These are phyloP conservation scores for Wickerhamomyces tratensis DNA, from an alignment of 805 yeast species.

Conservation along the genomic window DNA sequence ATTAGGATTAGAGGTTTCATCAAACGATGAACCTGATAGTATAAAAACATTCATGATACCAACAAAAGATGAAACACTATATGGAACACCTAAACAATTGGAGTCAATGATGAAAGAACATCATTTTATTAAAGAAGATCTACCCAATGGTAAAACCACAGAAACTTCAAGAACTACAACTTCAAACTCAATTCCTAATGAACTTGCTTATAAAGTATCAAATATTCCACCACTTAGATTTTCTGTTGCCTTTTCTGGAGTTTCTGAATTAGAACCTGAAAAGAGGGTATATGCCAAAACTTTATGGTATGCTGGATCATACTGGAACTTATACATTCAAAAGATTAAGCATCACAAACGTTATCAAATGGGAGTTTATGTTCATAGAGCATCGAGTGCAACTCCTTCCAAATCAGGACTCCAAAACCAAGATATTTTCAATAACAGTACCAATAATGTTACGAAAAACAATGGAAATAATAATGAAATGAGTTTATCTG, in stretches of 20 bases:
- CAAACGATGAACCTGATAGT: conserved; percentile 21
- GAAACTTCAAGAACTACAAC: conserved; percentile 3
- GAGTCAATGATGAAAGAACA: conserved; percentile 19
- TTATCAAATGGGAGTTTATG: conserved; percentile 45
- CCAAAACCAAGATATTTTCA: conserved; percentile 27
- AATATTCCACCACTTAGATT: conserved; percentile 45
- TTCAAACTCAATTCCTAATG: background rate
- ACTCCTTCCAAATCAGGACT: conserved; percentile 29
- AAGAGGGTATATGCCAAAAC: conserved; percentile 41
- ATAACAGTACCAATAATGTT: background rate
- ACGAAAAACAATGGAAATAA: no score
- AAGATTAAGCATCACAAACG: conserved; percentile 33
- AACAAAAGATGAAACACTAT: conserved; percentile 35
- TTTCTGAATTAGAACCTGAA: conserved; percentile 33
- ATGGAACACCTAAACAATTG: conserved; percentile 32
- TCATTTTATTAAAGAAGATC: conserved; percentile 11
- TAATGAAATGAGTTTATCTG: background rate
- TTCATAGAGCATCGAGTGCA: conserved; percentile 37
- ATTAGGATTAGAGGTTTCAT: conserved; percentile 19
- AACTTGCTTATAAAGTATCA: conserved; percentile 24
- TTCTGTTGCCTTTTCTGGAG: conserved; percentile 39
- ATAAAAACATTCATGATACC: conserved; percentile 31
- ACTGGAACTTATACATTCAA: conserved; percentile 47
- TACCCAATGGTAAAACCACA: conserved; percentile 12
- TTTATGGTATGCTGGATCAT: conserved; percentile 53